phyloP scores from a whole-genome alignment of 2,329 filamentous ascomycete genomes.

The Mycosphaerella arachidis region DNA sequence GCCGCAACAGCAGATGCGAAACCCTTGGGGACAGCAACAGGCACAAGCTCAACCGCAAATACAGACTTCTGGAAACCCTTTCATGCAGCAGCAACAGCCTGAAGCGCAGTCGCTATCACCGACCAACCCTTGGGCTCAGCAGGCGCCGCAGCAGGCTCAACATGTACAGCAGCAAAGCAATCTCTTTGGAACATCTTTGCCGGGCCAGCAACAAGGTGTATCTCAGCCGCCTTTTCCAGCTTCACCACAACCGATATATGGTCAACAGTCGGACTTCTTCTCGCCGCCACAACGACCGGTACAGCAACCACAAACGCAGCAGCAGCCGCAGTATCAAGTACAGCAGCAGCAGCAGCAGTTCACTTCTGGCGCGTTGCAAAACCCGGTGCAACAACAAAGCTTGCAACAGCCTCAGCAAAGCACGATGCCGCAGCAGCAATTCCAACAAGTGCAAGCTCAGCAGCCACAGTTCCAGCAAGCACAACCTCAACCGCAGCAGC shows the following conservation, averaged over 20 bases:
- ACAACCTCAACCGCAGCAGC: slow-evolving; percentile 25
- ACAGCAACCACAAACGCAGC: slow-evolving; percentile 8
- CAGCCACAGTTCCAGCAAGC: slow-evolving; percentile 33
- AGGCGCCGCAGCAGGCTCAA: slow-evolving; percentile 12
- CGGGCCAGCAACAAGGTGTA: slow-evolving; percentile 28
- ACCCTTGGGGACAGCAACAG: slow-evolving; percentile 22
- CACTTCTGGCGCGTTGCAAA: not conserved
- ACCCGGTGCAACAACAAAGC: slow-evolving; percentile 14
- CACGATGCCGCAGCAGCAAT: slow-evolving; percentile 20
- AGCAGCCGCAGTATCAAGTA: slow-evolving; percentile 34
- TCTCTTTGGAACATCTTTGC: slow-evolving; percentile 24
- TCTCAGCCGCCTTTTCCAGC: slow-evolving; percentile 27
- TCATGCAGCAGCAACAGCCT: slow-evolving; percentile 35
- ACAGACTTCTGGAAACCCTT: slow-evolving; percentile 47
- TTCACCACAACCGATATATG: slow-evolving; percentile 25
- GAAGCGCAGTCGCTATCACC: slow-evolving; percentile 39
- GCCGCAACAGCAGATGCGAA: slow-evolving; percentile 17
- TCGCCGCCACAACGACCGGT: slow-evolving; percentile 26
- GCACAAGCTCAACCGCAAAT: slow-evolving; percentile 37
- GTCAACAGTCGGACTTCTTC: slow-evolving; percentile 29
- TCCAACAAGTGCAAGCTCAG: slow-evolving; percentile 12
- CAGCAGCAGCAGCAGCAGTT: slow-evolving; percentile 28
- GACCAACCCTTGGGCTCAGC: slow-evolving; percentile 38
- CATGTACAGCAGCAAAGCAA: slow-evolving; percentile 12
- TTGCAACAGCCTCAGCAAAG: slow-evolving; percentile 16